Conservation (phyloP, 306 rosid genomes). For the Cucumis hystrix region DNA sequence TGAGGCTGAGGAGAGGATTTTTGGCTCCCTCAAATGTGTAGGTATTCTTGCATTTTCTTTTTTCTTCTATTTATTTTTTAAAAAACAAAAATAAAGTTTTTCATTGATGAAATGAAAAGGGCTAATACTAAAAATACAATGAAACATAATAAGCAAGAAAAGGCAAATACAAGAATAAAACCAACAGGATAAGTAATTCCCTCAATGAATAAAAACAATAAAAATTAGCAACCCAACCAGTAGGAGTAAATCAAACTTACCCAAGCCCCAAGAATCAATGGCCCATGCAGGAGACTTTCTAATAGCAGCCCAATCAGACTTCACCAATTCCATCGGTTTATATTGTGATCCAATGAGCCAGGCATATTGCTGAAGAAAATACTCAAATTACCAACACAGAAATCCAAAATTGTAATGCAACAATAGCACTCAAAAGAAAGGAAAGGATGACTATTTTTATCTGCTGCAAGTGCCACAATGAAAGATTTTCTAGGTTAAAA, state of each 20-base stretch:
- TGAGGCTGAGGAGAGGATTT: too few species aligned
- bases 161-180: too few species aligned
- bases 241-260: conserved; percentile 32
- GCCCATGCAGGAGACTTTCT: conserved; percentile 95
- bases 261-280: conserved; percentile 99
- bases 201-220: background rate
- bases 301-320: conserved; percentile 81
- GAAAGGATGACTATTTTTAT: background rate
- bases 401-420: background rate
- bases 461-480: background rate
- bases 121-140: too few species aligned
- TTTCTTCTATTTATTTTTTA: too few species aligned
- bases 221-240: background rate
- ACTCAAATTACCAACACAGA: conserved; percentile 10
- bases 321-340: conserved; percentile 74
- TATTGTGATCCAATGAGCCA: conserved; percentile 96
- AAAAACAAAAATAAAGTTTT: too few species aligned
- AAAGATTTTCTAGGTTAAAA: background rate
- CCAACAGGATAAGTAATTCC: background rate
- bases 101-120: too few species aligned
- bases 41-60: too few species aligned
- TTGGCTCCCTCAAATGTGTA: too few species aligned
- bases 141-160: too few species aligned
- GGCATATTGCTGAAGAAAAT: conserved; percentile 66
- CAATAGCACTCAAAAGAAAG: background rate